Percentiles rank a stretch among this genome's conserved stretches.
phyloP scores from a whole-genome alignment of 768 basidiomycete genomes.

The Mycena haematopus region DNA sequence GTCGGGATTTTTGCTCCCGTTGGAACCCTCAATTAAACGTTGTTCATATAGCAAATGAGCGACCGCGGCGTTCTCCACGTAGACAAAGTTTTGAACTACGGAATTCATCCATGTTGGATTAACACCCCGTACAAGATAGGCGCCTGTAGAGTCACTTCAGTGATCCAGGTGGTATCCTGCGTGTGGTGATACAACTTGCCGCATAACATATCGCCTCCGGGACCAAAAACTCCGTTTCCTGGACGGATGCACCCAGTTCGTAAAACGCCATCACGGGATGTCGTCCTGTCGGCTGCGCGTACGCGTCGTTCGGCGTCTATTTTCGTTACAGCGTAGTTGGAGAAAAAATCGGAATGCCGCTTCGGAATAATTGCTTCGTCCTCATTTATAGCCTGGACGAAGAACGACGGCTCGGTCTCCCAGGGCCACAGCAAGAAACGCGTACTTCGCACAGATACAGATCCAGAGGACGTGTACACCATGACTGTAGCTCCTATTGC shows the following conservation, averaged over 20 bases:
- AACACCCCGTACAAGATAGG: constrained; percentile 62
- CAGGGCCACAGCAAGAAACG: constrained; percentile 80
- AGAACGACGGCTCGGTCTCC: constrained; percentile 62
- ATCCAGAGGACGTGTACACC: constrained; percentile 78
- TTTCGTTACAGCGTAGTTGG: constrained; percentile 80
- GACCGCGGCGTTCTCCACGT: constrained; percentile 78
- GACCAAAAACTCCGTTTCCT: constrained; percentile 78
- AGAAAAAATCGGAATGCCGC: constrained; percentile 69
- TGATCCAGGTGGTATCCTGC: not conserved
- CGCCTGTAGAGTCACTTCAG: constrained; percentile 32
- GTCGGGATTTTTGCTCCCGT: constrained; percentile 53
- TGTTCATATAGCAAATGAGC: constrained; percentile 79
- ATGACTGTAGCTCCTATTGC: constrained; percentile 61
- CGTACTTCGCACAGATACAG: constrained; percentile 60
- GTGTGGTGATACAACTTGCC: constrained; percentile 31
- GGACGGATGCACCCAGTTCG: constrained; percentile 81
- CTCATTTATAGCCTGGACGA: constrained; percentile 71
- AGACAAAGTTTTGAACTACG: constrained; percentile 67
- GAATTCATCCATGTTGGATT: constrained; percentile 70
- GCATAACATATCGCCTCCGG: constrained; percentile 74
- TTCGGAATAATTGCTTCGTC: constrained; percentile 59
- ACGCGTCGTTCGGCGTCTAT: constrained; percentile 58
- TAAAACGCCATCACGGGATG: constrained; percentile 42
- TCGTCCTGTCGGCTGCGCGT: constrained; percentile 33
- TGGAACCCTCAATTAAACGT: constrained; percentile 62